Percentiles rank a stretch among this genome's conserved stretches.
phyloP scores from a whole-genome alignment of 192 early-diverging fungal genomes.

The Coemansia biformis region DNA sequence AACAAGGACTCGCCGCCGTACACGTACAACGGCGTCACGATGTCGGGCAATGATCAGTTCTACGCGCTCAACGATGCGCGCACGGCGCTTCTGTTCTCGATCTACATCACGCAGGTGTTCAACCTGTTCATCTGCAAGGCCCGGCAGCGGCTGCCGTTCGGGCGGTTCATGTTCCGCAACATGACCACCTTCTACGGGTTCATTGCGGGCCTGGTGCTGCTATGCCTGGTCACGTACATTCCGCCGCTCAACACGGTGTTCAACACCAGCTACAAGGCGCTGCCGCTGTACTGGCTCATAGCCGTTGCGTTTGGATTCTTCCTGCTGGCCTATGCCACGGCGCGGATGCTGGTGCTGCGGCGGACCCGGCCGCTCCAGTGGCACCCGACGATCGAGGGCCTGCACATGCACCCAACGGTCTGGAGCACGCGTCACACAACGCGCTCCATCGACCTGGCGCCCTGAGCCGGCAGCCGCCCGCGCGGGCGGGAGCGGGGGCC shows the following conservation, averaged over 20 bases:
- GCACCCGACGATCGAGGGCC: constrained; percentile 73
- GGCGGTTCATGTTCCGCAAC: constrained; percentile 80
- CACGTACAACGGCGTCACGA: constrained; percentile 35
- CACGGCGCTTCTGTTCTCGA: constrained; percentile 69
- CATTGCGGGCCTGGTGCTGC: constrained; percentile 61
- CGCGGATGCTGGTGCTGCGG: constrained; percentile 61
- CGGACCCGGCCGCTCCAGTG: constrained; percentile 59
- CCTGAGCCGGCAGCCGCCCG: no score
- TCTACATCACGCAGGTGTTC: constrained; percentile 74
- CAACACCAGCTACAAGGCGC: constrained; percentile 60
- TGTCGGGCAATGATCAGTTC: constrained; percentile 55
- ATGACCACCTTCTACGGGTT: constrained; percentile 63
- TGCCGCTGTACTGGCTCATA: constrained; percentile 77
- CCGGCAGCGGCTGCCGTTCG: constrained; percentile 68
- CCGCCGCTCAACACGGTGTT: constrained; percentile 77
- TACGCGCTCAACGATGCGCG: constrained; percentile 73
- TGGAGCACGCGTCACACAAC: constrained; percentile 49
- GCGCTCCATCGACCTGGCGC: constrained; percentile 26
- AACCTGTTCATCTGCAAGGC: constrained; percentile 94
- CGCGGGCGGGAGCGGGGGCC: no score
- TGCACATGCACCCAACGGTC: constrained; percentile 81
- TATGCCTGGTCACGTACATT: constrained; percentile 73
- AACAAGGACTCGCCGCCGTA: constrained; percentile 48
- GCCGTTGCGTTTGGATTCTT: constrained; percentile 77
- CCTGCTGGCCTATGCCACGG: constrained; percentile 67